Evolutionary conservation across 2,329 filamentous ascomycete species (phyloP).

Genomic region (Onygenales sp.): DNA sequence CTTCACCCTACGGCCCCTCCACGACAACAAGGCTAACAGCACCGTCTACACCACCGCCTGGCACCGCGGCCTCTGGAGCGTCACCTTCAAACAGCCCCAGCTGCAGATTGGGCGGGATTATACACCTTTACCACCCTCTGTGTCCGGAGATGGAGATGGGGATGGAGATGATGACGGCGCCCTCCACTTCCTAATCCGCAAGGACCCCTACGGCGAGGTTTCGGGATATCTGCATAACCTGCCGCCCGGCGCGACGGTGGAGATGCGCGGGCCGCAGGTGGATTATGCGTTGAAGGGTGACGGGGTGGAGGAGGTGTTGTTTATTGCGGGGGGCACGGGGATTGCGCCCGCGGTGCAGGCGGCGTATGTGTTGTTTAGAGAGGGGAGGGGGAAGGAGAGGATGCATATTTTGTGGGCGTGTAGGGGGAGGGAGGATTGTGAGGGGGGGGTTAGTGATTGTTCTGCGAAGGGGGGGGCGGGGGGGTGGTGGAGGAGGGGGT

Average conservation of each 20-base stretch:
- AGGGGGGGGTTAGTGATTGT: slow-evolving; percentile 47
- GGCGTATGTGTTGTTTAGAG: slow-evolving; percentile 48
- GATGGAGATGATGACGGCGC: slow-evolving; percentile 25
- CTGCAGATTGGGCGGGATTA: slow-evolving; percentile 87
- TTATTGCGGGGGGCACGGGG: slow-evolving; percentile 86
- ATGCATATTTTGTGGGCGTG: slow-evolving; percentile 1
- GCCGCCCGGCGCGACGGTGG: slow-evolving; percentile 52
- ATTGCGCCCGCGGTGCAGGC: slow-evolving; percentile 84
- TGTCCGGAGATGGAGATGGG: slow-evolving; percentile 8
- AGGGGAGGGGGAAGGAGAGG: slow-evolving; percentile 21
- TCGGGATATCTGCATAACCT: slow-evolving; percentile 68
- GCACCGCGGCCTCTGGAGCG: slow-evolving; percentile 66
- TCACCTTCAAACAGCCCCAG: slow-evolving; percentile 90
- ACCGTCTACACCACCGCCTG: slow-evolving; percentile 41
- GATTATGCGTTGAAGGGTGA: slow-evolving; percentile 54
- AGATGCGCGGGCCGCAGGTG: slow-evolving; percentile 67
- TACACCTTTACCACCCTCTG: slow-evolving; percentile 64
- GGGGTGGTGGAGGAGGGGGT: slow-evolving; percentile 21
- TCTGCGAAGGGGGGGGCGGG: slow-evolving; percentile 17
- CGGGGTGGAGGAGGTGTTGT: slow-evolving; percentile 53
- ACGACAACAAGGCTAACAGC: slow-evolving; percentile 17
- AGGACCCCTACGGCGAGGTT: slow-evolving; percentile 71
- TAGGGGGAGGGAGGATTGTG: slow-evolving; percentile 51
- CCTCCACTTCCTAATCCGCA: slow-evolving; percentile 69
- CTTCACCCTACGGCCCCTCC: slow-evolving; percentile 32